Percentiles rank a stretch among this genome's conserved stretches.
Conservation (phyloP, 2,329 filamentous ascomycete genomes). For the Pseudogymnoascus sp. region DNA sequence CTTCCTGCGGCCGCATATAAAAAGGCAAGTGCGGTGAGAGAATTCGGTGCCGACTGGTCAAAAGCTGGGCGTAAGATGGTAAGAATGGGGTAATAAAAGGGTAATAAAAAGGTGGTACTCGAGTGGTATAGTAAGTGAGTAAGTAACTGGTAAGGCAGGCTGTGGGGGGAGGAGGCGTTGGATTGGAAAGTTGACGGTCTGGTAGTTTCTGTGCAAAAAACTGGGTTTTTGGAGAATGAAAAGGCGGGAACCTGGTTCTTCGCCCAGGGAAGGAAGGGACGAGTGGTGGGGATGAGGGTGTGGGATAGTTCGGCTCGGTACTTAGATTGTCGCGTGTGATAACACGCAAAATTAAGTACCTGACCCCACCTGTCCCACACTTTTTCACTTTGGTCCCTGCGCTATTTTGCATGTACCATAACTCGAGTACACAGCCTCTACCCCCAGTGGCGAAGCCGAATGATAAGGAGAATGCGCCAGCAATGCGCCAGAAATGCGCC, state of each 20-base stretch:
- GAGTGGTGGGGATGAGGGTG: no score
- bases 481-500: background rate
- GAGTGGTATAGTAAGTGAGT: background rate
- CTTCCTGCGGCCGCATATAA: background rate
- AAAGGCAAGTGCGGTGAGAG: background rate
- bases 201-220: background rate
- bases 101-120: background rate
- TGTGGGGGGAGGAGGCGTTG: background rate
- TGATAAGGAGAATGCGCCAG: background rate
- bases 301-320: background rate
- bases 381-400: background rate
- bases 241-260: background rate
- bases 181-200: background rate
- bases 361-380: background rate
- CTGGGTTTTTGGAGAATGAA: background rate
- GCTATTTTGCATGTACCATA: background rate
- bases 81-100: background rate
- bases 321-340: background rate
- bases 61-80: background rate
- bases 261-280: no score
- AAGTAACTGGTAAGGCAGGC: background rate
- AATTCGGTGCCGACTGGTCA: background rate
- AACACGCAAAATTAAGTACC: background rate
- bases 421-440: background rate
- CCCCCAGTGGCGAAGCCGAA: background rate